Conservation (phyloP, 2,329 filamentous ascomycete genomes). For the Cercospora nicotianae region DNA sequence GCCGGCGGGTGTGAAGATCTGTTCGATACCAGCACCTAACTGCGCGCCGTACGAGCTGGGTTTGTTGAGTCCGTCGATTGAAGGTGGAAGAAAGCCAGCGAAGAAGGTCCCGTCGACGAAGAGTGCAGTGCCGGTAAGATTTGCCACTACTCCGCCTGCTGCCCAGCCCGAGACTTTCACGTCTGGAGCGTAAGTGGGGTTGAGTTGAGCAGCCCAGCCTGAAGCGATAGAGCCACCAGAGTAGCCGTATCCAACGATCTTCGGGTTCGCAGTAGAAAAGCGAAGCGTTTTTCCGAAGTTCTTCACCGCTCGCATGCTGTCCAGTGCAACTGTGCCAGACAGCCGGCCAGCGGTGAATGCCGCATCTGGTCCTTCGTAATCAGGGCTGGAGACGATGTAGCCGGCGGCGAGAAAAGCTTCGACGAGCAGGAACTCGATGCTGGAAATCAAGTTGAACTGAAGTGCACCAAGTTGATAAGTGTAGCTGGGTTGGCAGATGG, state of each 20-base stretch:
- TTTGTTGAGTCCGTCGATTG: slow-evolving; percentile 28
- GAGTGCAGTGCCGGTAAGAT: slow-evolving; percentile 36
- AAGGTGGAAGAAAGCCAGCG: slow-evolving; percentile 33
- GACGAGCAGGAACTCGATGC: slow-evolving; percentile 28
- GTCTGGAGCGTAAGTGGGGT: slow-evolving; percentile 55
- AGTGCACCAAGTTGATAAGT: slow-evolving; percentile 31
- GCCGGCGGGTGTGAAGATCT: slow-evolving; percentile 30
- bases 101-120: slow-evolving; percentile 33
- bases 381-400: slow-evolving; percentile 41
- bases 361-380: slow-evolving; percentile 43
- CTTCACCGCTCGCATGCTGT: slow-evolving; percentile 46
- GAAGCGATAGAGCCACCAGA: slow-evolving; percentile 56
- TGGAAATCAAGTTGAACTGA: slow-evolving; percentile 29
- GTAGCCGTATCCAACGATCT: slow-evolving; percentile 55
- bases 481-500: slow-evolving; percentile 45
- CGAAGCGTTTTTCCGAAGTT: slow-evolving; percentile 33
- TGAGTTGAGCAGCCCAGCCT: slow-evolving; percentile 55
- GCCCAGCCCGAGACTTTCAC: slow-evolving; percentile 52
- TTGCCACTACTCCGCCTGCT: slow-evolving; percentile 51
- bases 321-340: slow-evolving; percentile 45
- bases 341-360: slow-evolving; percentile 40
- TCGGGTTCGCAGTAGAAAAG: slow-evolving; percentile 26
- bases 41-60: slow-evolving; percentile 31
- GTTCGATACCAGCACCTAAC: slow-evolving; percentile 24
- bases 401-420: slow-evolving; percentile 27